Conservation (phyloP, 2,329 filamentous ascomycete species). For the Biscogniauxia sp. region DNA sequence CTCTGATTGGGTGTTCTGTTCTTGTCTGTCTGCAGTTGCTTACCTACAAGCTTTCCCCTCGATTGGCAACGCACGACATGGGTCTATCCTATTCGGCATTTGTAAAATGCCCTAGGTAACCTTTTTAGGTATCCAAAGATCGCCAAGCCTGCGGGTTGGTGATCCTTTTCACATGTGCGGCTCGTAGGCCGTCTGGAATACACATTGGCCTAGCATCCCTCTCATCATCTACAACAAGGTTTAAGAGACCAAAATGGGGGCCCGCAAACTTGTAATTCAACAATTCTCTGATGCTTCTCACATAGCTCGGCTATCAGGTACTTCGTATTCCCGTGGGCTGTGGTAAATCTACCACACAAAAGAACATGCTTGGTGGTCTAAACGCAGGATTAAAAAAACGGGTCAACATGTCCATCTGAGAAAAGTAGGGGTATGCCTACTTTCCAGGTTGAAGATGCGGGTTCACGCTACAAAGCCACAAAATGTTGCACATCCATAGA, state of each 20-base stretch:
- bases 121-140: too few relatives aligned
- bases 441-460: too few relatives aligned
- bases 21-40: not conserved
- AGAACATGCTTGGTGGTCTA: not conserved
- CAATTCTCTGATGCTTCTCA: not conserved
- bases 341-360: not conserved
- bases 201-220: not conserved
- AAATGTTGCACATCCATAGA: too few relatives aligned
- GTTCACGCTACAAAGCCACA: not conserved
- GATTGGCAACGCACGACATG: not conserved
- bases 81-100: not conserved
- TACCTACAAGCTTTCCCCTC: not conserved
- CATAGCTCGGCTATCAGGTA: not conserved
- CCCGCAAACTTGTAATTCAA: not conserved
- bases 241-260: not conserved
- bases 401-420: not conserved
- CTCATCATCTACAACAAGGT: not conserved
- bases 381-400: not conserved
- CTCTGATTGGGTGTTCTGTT: not conserved
- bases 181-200: not conserved
- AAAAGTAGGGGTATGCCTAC: not conserved
- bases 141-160: not conserved
- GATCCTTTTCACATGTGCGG: not conserved
- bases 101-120: not conserved
- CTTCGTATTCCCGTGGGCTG: not conserved